These are phyloP conservation scores for Pseudogymnoascus sp. DNA, from an alignment of 2,329 filamentous ascomycete genomes.

Conservation along the genomic window DNA sequence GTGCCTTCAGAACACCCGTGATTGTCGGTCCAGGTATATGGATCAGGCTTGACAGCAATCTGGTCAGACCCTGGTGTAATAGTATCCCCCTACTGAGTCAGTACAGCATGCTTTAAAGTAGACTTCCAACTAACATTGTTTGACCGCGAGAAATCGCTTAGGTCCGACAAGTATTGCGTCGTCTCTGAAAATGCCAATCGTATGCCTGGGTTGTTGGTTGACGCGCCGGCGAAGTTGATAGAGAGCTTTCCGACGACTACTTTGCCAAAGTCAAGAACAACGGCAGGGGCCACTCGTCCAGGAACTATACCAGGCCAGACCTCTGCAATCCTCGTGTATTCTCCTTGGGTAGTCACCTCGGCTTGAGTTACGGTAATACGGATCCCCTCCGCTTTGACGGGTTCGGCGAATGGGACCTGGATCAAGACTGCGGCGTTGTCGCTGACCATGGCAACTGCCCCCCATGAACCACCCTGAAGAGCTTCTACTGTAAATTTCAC, in stretches of 20 bases:
- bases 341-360: background rate
- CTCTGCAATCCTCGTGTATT: constrained; percentile 7
- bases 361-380: background rate
- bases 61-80: constrained; percentile 44
- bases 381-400: background rate
- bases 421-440: background rate
- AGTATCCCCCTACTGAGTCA: constrained; percentile 24
- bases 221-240: constrained; percentile 36
- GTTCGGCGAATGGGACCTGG: background rate
- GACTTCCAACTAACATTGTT: constrained; percentile 32
- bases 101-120: constrained; percentile 10
- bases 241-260: constrained; percentile 39
- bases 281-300: constrained; percentile 24
- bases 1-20: constrained; percentile 37
- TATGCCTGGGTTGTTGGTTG: constrained; percentile 32
- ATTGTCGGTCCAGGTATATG: constrained; percentile 40
- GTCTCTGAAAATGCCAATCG: constrained; percentile 44
- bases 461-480: background rate
- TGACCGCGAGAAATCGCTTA: constrained; percentile 44
- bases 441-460: background rate
- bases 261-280: constrained; percentile 45
- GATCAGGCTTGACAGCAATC: constrained; percentile 37
- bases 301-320: background rate
- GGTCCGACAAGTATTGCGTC: constrained; percentile 35
- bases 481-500: background rate